A percentile compares a stretch with the other conserved stretches of the same genome.
Evolutionary conservation across 164 flowering plant species (phyloP).

Genomic region (Chloranthus sessilifolius): DNA sequence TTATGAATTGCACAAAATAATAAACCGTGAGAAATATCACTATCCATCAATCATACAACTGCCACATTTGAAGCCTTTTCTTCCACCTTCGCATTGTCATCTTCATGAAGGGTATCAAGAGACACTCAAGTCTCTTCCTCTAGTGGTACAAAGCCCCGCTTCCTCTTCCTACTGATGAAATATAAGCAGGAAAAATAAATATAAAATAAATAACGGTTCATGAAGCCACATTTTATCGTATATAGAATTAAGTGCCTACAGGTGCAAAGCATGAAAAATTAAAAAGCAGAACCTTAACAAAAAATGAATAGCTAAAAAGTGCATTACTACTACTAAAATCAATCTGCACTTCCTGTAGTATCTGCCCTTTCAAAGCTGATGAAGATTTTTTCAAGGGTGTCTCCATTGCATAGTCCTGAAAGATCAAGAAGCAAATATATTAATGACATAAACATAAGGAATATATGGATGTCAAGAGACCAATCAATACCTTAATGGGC

Average conservation of each 20-base stretch:
- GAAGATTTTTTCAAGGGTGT: slow-evolving; percentile 61
- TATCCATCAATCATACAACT: no score
- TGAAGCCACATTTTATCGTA: not conserved
- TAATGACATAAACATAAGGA: no score
- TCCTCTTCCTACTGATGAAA: slow-evolving; percentile 67
- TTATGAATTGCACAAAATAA: no score
- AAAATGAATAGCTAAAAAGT: slow-evolving; percentile 82
- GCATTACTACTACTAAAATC: slow-evolving; percentile 31
- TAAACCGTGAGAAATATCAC: no score
- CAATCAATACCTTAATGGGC: slow-evolving; percentile 52
- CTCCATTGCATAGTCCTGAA: slow-evolving; percentile 93
- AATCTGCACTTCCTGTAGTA: slow-evolving; percentile 55
- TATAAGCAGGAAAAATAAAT: not conserved
- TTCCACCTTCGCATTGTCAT: slow-evolving; percentile 41
- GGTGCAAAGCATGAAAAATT: no score
- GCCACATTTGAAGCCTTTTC: slow-evolving; percentile 51
- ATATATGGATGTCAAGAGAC: no score
- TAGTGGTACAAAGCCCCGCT: slow-evolving; percentile 86
- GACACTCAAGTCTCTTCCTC: slow-evolving; percentile 82
- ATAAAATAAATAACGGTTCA: not conserved
- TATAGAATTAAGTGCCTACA: slow-evolving; percentile 8
- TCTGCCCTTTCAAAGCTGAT: slow-evolving; percentile 29
- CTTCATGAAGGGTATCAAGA: slow-evolving; percentile 47
- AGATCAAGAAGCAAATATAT: not conserved
- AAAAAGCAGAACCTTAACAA: slow-evolving; percentile 75